A percentile compares a stretch with the other conserved stretches of the same genome.
phyloP scores from a whole-genome alignment of 305 asterid species.

The Fraxinus albicans region DNA sequence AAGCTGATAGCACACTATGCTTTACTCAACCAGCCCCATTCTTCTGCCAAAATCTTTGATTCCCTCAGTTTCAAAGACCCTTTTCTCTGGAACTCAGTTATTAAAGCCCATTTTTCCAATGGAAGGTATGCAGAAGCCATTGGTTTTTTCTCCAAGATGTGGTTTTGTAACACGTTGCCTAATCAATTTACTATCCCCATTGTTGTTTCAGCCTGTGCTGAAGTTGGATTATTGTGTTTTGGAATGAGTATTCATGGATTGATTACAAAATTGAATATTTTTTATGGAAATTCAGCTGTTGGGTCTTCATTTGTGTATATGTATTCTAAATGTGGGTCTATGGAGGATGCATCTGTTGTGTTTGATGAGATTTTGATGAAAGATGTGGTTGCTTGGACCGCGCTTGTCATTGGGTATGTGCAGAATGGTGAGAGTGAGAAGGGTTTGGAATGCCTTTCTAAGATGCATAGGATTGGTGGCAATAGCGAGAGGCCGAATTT shows the following conservation, averaged over 20 bases:
- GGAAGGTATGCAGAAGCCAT: constrained; percentile 44
- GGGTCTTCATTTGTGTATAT: constrained; percentile 73
- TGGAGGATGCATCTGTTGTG: constrained; percentile 47
- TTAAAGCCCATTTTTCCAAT: constrained; percentile 69
- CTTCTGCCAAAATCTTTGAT: constrained; percentile 52
- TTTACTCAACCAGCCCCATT: constrained; percentile 38
- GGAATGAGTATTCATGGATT: constrained; percentile 58
- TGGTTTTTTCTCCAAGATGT: constrained; percentile 50
- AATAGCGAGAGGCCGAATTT: constrained; percentile 53
- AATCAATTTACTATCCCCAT: constrained; percentile 63
- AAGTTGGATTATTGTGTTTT: constrained; percentile 40
- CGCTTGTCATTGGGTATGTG: constrained; percentile 66
- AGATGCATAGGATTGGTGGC: constrained; percentile 58
- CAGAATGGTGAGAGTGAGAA: constrained; percentile 63
- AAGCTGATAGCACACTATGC: constrained; percentile 71
- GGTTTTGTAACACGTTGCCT: constrained; percentile 35
- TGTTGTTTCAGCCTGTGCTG: constrained; percentile 74
- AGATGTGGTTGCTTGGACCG: constrained; percentile 85
- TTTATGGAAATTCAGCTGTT: constrained; percentile 49
- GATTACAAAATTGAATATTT: constrained; percentile 53
- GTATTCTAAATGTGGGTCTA: constrained; percentile 63
- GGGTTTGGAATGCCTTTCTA: constrained; percentile 53
- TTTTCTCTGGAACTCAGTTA: constrained; percentile 74
- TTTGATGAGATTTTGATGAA: constrained; percentile 62
- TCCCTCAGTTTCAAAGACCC: constrained; percentile 42